phyloP scores from a whole-genome alignment of 1,284 basidiomycete species.

The Ceratobasidium sp. region DNA sequence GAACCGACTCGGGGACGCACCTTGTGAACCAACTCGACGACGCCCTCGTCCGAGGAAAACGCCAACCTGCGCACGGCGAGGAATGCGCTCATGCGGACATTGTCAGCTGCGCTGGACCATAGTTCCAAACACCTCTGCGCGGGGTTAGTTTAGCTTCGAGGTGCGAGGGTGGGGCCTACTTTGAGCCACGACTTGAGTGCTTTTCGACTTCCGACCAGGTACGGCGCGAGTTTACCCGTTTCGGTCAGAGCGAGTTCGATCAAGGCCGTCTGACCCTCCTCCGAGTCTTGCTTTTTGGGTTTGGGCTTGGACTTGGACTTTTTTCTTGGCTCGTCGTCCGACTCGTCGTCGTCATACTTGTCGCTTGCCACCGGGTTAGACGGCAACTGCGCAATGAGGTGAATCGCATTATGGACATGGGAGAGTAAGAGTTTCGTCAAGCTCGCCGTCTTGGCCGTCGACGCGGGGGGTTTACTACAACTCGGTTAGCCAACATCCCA shows the following conservation, averaged over 20 bases:
- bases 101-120: slow-evolving; percentile 85
- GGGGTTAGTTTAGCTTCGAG: not conserved
- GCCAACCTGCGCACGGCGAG: slow-evolving; percentile 85
- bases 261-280: slow-evolving; percentile 25
- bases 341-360: slow-evolving; percentile 16
- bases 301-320: slow-evolving; percentile 46
- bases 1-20: slow-evolving; percentile 53
- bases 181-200: slow-evolving; percentile 85
- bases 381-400: slow-evolving; percentile 73
- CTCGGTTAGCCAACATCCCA: not conserved
- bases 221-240: slow-evolving; percentile 86
- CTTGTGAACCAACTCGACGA: slow-evolving; percentile 87
- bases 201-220: slow-evolving; percentile 82
- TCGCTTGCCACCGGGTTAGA: slow-evolving; percentile 39
- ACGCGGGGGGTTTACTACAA: slow-evolving; percentile 73
- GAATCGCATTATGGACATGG: slow-evolving; percentile 85
- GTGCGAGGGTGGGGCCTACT: slow-evolving; percentile 52
- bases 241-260: slow-evolving; percentile 79
- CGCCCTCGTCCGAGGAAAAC: slow-evolving; percentile 77
- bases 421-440: slow-evolving; percentile 91
- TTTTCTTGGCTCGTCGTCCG: slow-evolving; percentile 41
- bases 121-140: slow-evolving; percentile 76
- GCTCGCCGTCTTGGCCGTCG: slow-evolving; percentile 74
- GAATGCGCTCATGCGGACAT: slow-evolving; percentile 86
- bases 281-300: not conserved